These are phyloP conservation scores for Logfia minima DNA, from an alignment of 129 eudicot genomes.

Conservation along the genomic window DNA sequence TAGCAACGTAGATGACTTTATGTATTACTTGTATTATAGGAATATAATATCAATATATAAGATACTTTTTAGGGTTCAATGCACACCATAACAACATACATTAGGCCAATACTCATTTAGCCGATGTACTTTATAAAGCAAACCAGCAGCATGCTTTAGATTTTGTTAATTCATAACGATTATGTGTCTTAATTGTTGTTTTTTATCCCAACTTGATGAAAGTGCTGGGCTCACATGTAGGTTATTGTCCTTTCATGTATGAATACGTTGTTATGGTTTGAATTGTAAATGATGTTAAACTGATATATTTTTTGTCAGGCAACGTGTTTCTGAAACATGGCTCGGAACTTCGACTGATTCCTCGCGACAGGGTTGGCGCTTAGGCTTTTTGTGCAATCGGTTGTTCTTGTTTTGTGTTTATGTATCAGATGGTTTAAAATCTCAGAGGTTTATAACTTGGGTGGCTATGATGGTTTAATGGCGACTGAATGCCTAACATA, in stretches of 20 bases:
- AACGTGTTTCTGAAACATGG: constrained; percentile 96
- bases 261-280: neutral
- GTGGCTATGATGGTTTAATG: neutral
- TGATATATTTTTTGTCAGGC: constrained; percentile 45
- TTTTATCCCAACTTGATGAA: neutral
- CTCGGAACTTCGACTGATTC: constrained; percentile 87
- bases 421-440: neutral
- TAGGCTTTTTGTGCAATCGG: neutral
- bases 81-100: neutral
- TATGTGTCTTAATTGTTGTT: neutral
- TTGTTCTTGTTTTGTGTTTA: neutral
- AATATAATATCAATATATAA: too few species aligned
- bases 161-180: neutral
- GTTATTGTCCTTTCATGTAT: neutral
- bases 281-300: neutral
- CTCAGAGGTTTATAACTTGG: neutral
- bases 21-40: neutral
- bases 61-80: neutral
- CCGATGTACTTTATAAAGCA: neutral
- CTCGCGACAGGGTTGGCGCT: constrained; percentile 96
- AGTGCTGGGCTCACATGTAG: neutral
- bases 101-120: neutral
- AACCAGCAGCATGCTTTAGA: neutral
- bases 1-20: neutral
- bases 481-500: neutral